Base-by-base conservation (phyloP, 345 rosid genomes). In the Boechera retrofracta region DNA sequence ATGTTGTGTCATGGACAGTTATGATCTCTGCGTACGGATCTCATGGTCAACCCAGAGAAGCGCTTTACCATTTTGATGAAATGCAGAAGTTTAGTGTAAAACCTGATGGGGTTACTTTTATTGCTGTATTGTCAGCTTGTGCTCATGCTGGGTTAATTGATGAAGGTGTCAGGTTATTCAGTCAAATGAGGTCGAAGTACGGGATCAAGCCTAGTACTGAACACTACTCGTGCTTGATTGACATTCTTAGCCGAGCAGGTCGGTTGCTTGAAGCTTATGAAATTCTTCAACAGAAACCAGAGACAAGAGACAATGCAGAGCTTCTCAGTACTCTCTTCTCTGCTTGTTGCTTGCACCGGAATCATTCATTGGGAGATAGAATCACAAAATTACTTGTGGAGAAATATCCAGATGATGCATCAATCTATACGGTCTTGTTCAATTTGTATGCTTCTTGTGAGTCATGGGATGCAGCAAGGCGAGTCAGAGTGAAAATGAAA, bases 21-120 rank as follows among this genome's bases (percentile, higher is more conserved):
- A 89, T 89, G 90, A 88, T 89, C 68, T 72, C 85, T 79, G 97
- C 93, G 31, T 87, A 83, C 38, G 97, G 93, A 39, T 87, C 87
- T 75, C 87, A 88, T 55, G 89, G 97, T 69, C 89, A 75, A 62
- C 82, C 87, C n/a, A 67, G 18, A 11, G 84, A 83, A 75, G 91
- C 96, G 1, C 64, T 87, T 67, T 73, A 81, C 41, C 87, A 85
- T 70, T 91, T 88, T 39, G 73, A 77, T 58, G 72, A 83, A 59
- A 88, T 89, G 95, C 85, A 65, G 72, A 74, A 79, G 45, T 77
- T 81, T 13, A 77, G 80, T 67, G 62, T 76, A 58, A 80, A 76
- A 77, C 91, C 93, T 66, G 93, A 91, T 52, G 67, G 78, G 41
- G 82, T 92, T 33, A 81, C 89, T 75, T 84, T 86, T 77, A 89